Base-by-base conservation (phyloP, 2,329 filamentous ascomycete species). In the Helicocarpus griseus region DNA sequence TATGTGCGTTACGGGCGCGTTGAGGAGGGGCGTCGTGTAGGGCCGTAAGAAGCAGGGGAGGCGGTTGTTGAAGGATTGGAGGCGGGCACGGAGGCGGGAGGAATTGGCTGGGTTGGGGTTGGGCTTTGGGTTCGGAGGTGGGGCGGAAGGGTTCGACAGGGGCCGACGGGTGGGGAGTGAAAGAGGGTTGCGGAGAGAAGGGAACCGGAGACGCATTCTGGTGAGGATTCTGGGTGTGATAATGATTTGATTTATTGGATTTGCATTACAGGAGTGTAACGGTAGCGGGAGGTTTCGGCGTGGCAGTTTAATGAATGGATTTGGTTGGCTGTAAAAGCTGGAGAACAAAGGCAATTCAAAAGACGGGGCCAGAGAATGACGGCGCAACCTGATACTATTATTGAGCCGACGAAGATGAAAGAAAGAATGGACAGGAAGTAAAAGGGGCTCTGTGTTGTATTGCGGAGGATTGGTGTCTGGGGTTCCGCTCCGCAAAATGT, bases 1-100 rank as follows among this genome's bases (percentile, higher is more conserved):
- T 39, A 95, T 76, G 69, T 96, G 89, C 1, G 87, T 87, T 41
- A 89, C 69, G 0, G 93, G 93, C 0, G 89, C 89, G 51, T 79
- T 76, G 52, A 83, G 80, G 2, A 98, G 79, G 0, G 82, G 81
- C 1, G 73, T 69, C 0, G 87, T 83, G 71, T 89, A 87, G 49
- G 74, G 77, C 52, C 80, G 85, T 11, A 94, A 76, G 54, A 82
- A 83, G 4, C 64, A 71, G 2, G 88, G 89, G 6, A 87, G 76
- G 55, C 76, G 76, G 29, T 65, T 63, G 55, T 70, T 71, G 52
- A 70, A 61, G 35, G 51, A 60, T 49, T 59, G 66, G 39, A 70
- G 56, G 41, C 64, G 66, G 46, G 63, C 65, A 13, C 56, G 64
- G 28, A 39, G 26, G 48, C 38, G 36, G 28, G 48, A 43, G 21